phyloP scores from a whole-genome alignment of 306 rosid genomes.

The Oemleria cerasiformis region DNA sequence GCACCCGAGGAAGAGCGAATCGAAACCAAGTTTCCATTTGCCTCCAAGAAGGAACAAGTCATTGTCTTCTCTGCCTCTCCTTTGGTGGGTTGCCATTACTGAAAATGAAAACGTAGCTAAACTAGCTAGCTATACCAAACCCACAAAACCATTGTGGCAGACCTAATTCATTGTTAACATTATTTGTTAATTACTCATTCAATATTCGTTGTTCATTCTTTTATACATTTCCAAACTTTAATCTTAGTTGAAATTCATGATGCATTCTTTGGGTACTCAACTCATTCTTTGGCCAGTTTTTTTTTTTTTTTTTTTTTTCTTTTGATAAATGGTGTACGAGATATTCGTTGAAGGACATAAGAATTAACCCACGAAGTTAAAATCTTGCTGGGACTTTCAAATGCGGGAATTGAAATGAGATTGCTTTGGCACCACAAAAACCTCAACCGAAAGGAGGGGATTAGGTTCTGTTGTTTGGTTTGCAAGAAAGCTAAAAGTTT shows the following conservation, averaged over 20 bases:
- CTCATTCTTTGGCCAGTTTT: neutral
- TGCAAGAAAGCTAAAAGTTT: slow-evolving; percentile 28
- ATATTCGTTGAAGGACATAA: no score
- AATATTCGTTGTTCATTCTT: slow-evolving; percentile 37
- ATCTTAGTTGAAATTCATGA: slow-evolving; percentile 16
- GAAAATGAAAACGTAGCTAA: slow-evolving; percentile 3
- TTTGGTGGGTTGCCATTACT: slow-evolving; percentile 79
- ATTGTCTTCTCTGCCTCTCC: slow-evolving; percentile 69
- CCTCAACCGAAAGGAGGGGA: slow-evolving; percentile 33
- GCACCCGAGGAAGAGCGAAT: slow-evolving; percentile 62
- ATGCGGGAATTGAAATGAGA: slow-evolving; percentile 5
- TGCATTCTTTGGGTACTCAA: slow-evolving; percentile 16
- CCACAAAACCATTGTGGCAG: neutral
- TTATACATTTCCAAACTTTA: neutral
- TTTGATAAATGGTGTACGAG: neutral
- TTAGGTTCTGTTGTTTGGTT: slow-evolving; percentile 34
- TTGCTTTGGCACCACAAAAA: slow-evolving; percentile 25
- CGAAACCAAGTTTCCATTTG: slow-evolving; percentile 47
- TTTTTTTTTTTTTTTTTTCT: no score
- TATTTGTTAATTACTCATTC: slow-evolving; percentile 3
- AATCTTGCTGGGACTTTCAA: no score
- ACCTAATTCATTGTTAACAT: slow-evolving; percentile 21
- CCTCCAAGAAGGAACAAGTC: slow-evolving; percentile 39
- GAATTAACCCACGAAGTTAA: no score
- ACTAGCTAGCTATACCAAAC: neutral